Percentiles rank a stretch among this genome's conserved stretches.
phyloP scores from a whole-genome alignment of 2,329 filamentous ascomycete genomes.

The Akanthomyces muscarius region DNA sequence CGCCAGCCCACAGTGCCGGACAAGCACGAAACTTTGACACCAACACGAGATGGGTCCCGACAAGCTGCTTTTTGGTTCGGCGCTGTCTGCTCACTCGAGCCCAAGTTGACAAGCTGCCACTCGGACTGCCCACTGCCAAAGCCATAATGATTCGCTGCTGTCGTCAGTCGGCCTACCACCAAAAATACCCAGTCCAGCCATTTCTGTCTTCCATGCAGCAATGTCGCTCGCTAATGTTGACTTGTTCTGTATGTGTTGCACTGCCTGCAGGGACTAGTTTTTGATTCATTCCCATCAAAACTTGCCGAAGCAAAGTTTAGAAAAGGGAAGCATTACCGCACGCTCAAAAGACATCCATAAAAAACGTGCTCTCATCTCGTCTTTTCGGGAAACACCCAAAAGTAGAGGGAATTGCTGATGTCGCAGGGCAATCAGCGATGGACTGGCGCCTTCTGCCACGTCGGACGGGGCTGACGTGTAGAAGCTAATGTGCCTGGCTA shows the following conservation, averaged over 20 bases:
- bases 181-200: not conserved
- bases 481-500: constrained; percentile 57
- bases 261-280: constrained; percentile 89
- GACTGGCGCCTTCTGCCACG: constrained; percentile 47
- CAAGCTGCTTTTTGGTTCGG: constrained; percentile 29
- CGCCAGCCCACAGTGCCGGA: constrained; percentile 45
- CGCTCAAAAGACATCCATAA: constrained; percentile 96
- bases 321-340: constrained; percentile 62
- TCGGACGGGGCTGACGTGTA: constrained; percentile 40
- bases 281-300: constrained; percentile 72
- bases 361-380: constrained; percentile 71
- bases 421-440: constrained; percentile 28
- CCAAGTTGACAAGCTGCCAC: not conserved
- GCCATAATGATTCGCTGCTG: not conserved
- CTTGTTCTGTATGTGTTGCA: constrained; percentile 77
- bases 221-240: not conserved
- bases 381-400: constrained; percentile 35
- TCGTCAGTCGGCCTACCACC: not conserved
- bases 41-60: constrained; percentile 87
- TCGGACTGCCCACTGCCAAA: not conserved
- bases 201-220: not conserved
- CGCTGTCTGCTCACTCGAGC: constrained; percentile 5
- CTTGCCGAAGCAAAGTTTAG: constrained; percentile 29
- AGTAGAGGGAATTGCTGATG: constrained; percentile 43
- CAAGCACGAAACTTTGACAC: constrained; percentile 92